These are phyloP conservation scores for Colletotrichum gloeosporioides DNA, from an alignment of 2,329 filamentous ascomycete genomes.

Conservation along the genomic window DNA sequence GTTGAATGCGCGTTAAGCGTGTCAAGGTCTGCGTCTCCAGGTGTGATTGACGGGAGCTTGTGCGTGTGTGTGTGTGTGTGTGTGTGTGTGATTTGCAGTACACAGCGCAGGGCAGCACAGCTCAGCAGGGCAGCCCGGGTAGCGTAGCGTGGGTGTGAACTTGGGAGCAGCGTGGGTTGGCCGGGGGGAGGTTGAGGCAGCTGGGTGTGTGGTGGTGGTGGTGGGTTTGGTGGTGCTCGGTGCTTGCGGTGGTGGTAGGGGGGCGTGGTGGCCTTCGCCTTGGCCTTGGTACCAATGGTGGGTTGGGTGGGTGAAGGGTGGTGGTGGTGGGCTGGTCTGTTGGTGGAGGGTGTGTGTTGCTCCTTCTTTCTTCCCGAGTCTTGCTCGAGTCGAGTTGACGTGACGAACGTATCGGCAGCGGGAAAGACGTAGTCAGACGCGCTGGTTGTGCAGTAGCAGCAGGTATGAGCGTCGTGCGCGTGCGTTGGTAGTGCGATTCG, in stretches of 20 bases:
- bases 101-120: neutral
- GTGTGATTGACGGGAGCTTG: neutral
- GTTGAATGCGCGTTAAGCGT: neutral
- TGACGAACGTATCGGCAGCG: neutral
- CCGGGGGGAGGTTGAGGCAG: neutral
- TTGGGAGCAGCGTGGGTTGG: neutral
- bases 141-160: neutral
- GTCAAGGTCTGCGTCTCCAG: neutral
- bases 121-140: neutral
- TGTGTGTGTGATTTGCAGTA: neutral
- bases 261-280: conserved; percentile 1
- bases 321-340: neutral
- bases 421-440: neutral
- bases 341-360: neutral
- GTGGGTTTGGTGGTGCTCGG: neutral
- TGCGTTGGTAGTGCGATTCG: neutral
- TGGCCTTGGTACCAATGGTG: neutral
- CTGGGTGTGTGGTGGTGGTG: neutral
- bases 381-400: conserved; percentile 2
- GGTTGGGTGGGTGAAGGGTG: neutral
- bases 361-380: neutral
- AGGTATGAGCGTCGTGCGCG: neutral
- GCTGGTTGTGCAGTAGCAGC: neutral
- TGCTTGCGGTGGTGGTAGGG: neutral
- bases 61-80: neutral